These are phyloP conservation scores for Aspergillus hiratsukae DNA, from an alignment of 2,329 filamentous ascomycete genomes.

Conservation along the genomic window DNA sequence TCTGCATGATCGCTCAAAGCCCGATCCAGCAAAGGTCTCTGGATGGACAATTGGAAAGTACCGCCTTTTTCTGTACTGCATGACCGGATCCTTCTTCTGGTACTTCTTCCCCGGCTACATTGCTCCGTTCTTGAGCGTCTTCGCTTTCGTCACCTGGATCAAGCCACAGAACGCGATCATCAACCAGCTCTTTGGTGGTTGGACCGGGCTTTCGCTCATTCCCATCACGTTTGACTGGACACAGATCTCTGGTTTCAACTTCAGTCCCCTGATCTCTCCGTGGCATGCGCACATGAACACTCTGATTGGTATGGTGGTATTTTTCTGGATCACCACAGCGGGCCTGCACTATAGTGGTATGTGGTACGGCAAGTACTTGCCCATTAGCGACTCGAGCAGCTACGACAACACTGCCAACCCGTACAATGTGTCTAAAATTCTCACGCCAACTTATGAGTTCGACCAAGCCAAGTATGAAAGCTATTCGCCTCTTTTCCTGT, in stretches of 20 bases:
- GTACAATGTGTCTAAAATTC: constrained; percentile 63
- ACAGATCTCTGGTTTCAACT: constrained; percentile 64
- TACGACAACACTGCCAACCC: constrained; percentile 64
- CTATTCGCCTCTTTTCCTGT: constrained; percentile 60
- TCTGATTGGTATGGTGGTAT: constrained; percentile 61
- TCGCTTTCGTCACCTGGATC: constrained; percentile 69
- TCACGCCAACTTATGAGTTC: constrained; percentile 59
- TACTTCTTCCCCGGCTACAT: constrained; percentile 68
- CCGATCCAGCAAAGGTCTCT: constrained; percentile 52
- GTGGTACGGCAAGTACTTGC: constrained; percentile 62
- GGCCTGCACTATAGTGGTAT: constrained; percentile 61
- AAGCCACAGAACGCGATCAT: constrained; percentile 63
- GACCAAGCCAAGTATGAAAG: constrained; percentile 60
- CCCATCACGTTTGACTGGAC: constrained; percentile 76
- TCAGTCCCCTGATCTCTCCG: constrained; percentile 64
- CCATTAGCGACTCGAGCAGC: constrained; percentile 65
- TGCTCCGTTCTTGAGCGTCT: constrained; percentile 64
- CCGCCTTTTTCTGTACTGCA: constrained; percentile 58
- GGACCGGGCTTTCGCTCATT: constrained; percentile 62
- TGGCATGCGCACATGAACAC: constrained; percentile 74
- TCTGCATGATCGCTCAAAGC: constrained; percentile 61
- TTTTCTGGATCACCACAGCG: constrained; percentile 58
- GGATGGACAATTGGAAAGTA: constrained; percentile 65
- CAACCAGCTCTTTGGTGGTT: constrained; percentile 70
- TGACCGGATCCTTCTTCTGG: constrained; percentile 57